Evolutionary conservation across 805 yeast species (phyloP).

Genomic region (Saturnispora halmiae): DNA sequence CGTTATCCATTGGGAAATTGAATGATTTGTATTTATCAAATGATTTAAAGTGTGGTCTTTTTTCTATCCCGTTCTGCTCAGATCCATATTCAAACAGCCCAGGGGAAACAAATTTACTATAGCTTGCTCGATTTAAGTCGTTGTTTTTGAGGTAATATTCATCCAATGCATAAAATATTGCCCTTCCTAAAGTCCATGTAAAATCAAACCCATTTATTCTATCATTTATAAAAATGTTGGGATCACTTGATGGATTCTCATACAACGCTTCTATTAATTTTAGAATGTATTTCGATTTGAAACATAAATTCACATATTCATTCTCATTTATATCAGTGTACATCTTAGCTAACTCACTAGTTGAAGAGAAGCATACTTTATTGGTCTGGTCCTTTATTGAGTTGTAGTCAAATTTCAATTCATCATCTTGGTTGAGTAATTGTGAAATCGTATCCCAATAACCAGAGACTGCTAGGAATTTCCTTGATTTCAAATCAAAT

Average conservation of each 20-base stretch:
- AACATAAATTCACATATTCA: constrained; percentile 41
- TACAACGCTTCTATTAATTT: constrained; percentile 50
- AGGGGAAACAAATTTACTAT: constrained; percentile 39
- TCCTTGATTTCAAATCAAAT: constrained; percentile 36
- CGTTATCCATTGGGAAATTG: constrained; percentile 5
- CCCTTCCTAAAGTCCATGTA: constrained; percentile 89
- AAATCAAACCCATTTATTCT: constrained; percentile 69
- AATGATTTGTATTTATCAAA: constrained; percentile 16
- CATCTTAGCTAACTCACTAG: constrained; percentile 14
- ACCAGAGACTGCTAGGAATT: constrained; percentile 56
- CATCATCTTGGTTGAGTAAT: constrained; percentile 26
- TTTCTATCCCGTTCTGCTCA: constrained; percentile 33
- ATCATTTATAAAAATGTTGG: too few relatives aligned
- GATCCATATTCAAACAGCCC: constrained; percentile 44
- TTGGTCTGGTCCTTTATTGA: constrained; percentile 36
- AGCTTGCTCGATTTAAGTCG: constrained; percentile 31
- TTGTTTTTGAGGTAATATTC: constrained; percentile 25
- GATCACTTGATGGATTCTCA: too few relatives aligned
- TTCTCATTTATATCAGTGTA: constrained; percentile 14
- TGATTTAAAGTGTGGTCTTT: constrained; percentile 36
- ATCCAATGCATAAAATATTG: constrained; percentile 54
- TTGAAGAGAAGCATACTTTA: constrained; percentile 38
- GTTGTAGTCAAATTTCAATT: constrained; percentile 35
- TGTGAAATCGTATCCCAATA: constrained; percentile 55
- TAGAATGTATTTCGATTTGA: constrained; percentile 51